Evolutionary conservation across 768 basidiomycete genomes (phyloP), one percentile per base, ranked within the genome.

Genomic region (Tulasnella sp.): DNA sequence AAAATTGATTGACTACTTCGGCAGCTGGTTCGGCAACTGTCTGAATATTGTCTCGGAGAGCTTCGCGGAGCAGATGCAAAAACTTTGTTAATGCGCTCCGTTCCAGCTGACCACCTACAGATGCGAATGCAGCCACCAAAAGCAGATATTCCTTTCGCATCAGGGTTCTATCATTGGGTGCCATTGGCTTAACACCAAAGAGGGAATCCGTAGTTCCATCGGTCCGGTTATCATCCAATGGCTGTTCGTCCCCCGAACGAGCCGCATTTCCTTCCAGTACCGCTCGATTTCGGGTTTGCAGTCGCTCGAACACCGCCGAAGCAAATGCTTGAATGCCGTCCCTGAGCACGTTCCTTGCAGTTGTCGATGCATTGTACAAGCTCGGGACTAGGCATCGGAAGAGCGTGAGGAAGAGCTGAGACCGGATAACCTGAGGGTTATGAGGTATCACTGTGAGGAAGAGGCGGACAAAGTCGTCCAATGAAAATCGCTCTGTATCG

Each of bases 391-490:
- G 64, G 34, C 71, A 67, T 8, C 76, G 73, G 15, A 88, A 67
- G 24, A 83, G 66, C 4, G 70, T 70, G 35, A 88, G 65, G 64
- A 86, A 86, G 48, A 79, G 71, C 56, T 84, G 75, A 2, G 83
- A 79, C 19, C 83, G 77, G 20, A 74, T 63, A 41, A 78, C 78
- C 4, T 72, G 69, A 13, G 79, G 71, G 61, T 85, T 79, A 56
- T 85, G 79, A 5, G 82, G 83, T 48, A 88, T 83, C 53, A 88
- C 79, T 1, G 84, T 87, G 27, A 86, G 69, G 60, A 85, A 77
- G 6, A 88, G 69, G 13, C 78, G 74, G 25, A 83, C 75, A 22
- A 85, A 69, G 59, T 86, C 70, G 54, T 81, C 79, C 58, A 81
- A 67, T 16, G 68, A 68, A 12, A 88, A 69, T 3, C 69, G 65